phyloP scores from a whole-genome alignment of 2,329 filamentous ascomycete genomes.

The Niveomyces coronatus region DNA sequence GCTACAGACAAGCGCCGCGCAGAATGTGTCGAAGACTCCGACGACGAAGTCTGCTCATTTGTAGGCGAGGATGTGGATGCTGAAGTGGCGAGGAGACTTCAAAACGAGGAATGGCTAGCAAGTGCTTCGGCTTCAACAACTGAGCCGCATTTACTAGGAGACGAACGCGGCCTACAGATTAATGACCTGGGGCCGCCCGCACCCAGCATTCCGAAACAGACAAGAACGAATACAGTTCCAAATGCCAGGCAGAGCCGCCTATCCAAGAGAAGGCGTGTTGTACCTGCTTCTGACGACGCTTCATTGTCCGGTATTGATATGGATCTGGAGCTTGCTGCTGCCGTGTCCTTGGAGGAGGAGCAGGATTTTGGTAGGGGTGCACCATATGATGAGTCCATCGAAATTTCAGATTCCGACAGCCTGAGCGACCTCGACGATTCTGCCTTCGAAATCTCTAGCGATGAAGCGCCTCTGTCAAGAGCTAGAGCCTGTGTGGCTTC shows the following conservation, averaged over 20 bases:
- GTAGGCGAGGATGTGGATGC: slow-evolving; percentile 19
- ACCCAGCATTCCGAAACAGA: slow-evolving; percentile 7
- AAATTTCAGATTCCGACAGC: slow-evolving; percentile 11
- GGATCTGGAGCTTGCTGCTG: slow-evolving; percentile 22
- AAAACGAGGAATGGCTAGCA: slow-evolving; percentile 26
- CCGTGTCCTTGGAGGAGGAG: slow-evolving; percentile 12
- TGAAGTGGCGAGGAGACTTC: slow-evolving; percentile 23
- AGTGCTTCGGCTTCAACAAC: too few relatives aligned
- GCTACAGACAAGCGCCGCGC: slow-evolving; percentile 32
- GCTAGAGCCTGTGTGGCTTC: too few relatives aligned
- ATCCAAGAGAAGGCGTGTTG: slow-evolving; percentile 20
- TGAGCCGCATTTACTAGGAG: too few relatives aligned
- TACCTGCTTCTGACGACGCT: slow-evolving; percentile 21
- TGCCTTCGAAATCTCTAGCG: slow-evolving; percentile 15
- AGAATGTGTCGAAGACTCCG: slow-evolving; percentile 31
- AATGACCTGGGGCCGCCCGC: too few relatives aligned
- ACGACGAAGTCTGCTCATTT: slow-evolving; percentile 25
- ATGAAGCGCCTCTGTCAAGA: slow-evolving; percentile 20
- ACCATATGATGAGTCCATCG: slow-evolving; percentile 12
- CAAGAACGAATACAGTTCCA: slow-evolving; percentile 13
- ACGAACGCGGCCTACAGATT: too few relatives aligned
- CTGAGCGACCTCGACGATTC: slow-evolving; percentile 11
- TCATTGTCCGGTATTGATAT: slow-evolving; percentile 18
- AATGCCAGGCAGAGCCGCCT: slow-evolving; percentile 15
- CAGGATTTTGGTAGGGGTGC: slow-evolving; percentile 8